These are phyloP conservation scores for Zea luxurians DNA, from an alignment of 176 grass and related monocot genomes.

Conservation along the genomic window DNA sequence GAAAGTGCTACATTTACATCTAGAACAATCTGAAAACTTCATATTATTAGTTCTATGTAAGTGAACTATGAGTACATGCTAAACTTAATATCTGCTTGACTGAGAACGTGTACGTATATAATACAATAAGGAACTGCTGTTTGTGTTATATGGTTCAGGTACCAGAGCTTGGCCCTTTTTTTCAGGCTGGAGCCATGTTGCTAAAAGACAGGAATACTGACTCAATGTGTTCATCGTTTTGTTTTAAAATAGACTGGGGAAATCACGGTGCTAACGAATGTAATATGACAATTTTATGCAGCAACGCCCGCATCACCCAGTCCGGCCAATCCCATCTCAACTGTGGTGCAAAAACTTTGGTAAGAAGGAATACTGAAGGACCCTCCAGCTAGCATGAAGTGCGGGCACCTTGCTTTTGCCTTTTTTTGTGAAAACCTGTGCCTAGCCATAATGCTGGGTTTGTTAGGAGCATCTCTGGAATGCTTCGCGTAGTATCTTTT, in stretches of 20 bases:
- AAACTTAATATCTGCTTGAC: not conserved
- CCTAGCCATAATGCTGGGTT: slow-evolving; percentile 24
- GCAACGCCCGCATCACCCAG: slow-evolving; percentile 93
- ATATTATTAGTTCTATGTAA: not conserved
- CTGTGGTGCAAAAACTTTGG: slow-evolving; percentile 99
- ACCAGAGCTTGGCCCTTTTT: not conserved
- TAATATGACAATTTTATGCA: slow-evolving; percentile 37
- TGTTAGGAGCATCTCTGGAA: slow-evolving; percentile 15
- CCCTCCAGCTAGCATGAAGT: not conserved
- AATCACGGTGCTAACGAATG: not conserved
- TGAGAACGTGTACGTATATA: not conserved
- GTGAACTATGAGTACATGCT: not conserved
- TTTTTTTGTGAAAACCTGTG: slow-evolving; percentile 36
- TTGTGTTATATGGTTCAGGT: not conserved
- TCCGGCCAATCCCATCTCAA: slow-evolving; percentile 91
- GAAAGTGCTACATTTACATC: not conserved
- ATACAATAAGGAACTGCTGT: not conserved
- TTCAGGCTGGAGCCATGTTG: not conserved
- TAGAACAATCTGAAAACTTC: not conserved
- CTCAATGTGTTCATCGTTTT: not conserved
- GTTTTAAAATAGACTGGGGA: not conserved
- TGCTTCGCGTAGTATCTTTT: slow-evolving; percentile 32
- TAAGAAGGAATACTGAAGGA: slow-evolving; percentile 75
- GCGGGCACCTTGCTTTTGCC: slow-evolving; percentile 1
- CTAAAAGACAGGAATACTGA: not conserved